A percentile compares a stretch with the other conserved stretches of the same genome.
These are phyloP conservation scores for Capronia coronata DNA, from an alignment of 2,329 filamentous ascomycete species.

Conservation along the genomic window DNA sequence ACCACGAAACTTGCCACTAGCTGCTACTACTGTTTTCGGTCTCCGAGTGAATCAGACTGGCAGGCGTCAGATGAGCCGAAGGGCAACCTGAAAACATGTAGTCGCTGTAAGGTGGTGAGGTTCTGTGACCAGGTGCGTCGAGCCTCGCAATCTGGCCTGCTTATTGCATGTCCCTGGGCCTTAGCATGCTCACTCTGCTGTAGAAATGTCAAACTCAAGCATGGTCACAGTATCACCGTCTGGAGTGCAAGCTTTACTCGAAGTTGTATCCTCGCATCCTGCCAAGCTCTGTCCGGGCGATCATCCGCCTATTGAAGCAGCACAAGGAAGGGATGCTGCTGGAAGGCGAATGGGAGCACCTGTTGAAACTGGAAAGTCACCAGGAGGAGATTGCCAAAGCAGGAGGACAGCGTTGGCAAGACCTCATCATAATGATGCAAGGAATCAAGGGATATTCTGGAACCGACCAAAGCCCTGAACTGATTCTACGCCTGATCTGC, in stretches of 20 bases:
- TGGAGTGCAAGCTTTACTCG: constrained; percentile 52
- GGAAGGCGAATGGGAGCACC: constrained; percentile 38
- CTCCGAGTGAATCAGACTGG: constrained; percentile 8
- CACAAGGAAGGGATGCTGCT: constrained; percentile 35
- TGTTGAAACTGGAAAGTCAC: constrained; percentile 45
- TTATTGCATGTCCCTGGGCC: no score
- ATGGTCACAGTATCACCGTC: constrained; percentile 55
- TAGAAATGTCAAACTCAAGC: constrained; percentile 54
- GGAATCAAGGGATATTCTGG: constrained; percentile 50
- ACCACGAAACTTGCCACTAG: constrained; percentile 46
- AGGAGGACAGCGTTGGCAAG: constrained; percentile 40
- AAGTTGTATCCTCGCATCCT: constrained; percentile 42
- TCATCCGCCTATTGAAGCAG: constrained; percentile 49
- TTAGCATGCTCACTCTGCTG: neutral
- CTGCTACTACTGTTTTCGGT: constrained; percentile 52
- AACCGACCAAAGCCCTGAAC: constrained; percentile 40
- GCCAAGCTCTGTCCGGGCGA: constrained; percentile 51
- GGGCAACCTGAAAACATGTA: constrained; percentile 47
- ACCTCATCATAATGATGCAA: constrained; percentile 48
- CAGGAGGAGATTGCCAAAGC: constrained; percentile 42
- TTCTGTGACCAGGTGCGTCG: constrained; percentile 54
- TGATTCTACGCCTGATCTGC: constrained; percentile 39
- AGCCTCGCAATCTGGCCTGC: neutral
- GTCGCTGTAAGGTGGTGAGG: constrained; percentile 51
- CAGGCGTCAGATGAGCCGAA: constrained; percentile 21